These are phyloP conservation scores for Phylloporus scabripes DNA, from an alignment of 768 basidiomycete species.

Conservation along the genomic window DNA sequence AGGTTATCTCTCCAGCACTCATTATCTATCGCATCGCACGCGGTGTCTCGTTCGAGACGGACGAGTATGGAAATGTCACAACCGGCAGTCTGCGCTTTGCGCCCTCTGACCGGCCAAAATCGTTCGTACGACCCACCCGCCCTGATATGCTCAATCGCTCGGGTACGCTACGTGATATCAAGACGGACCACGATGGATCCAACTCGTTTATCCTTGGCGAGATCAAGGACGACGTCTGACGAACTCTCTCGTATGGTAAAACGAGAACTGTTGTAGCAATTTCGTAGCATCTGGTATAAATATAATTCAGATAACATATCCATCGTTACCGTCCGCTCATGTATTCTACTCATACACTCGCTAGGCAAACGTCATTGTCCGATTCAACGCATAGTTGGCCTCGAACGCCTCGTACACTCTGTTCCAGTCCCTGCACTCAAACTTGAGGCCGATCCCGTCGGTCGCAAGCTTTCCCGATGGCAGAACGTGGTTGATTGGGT, in stretches of 20 bases:
- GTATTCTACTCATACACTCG: background rate
- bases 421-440: slow-evolving; percentile 20
- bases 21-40: slow-evolving; percentile 20
- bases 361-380: slow-evolving; percentile 12
- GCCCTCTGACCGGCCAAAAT: background rate
- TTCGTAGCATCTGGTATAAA: background rate
- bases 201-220: slow-evolving; percentile 11
- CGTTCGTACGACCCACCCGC: background rate
- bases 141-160: slow-evolving; percentile 6
- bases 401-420: slow-evolving; percentile 20
- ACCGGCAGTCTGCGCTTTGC: slow-evolving; percentile 13
- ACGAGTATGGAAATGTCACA: background rate
- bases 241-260: too few relatives aligned
- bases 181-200: slow-evolving; percentile 2
- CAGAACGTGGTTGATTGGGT: slow-evolving; percentile 16
- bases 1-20: slow-evolving; percentile 13
- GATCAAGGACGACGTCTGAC: slow-evolving; percentile 2
- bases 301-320: background rate
- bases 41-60: slow-evolving; percentile 19
- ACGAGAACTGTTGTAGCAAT: too few relatives aligned
- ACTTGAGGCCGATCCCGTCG: slow-evolving; percentile 21
- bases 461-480: slow-evolving; percentile 8
- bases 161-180: slow-evolving; percentile 5
- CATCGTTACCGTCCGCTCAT: background rate
- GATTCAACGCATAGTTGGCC: slow-evolving; percentile 17